These are phyloP conservation scores for Eucalyptus virginea DNA, from an alignment of 345 rosid genomes.

Conservation along the genomic window DNA sequence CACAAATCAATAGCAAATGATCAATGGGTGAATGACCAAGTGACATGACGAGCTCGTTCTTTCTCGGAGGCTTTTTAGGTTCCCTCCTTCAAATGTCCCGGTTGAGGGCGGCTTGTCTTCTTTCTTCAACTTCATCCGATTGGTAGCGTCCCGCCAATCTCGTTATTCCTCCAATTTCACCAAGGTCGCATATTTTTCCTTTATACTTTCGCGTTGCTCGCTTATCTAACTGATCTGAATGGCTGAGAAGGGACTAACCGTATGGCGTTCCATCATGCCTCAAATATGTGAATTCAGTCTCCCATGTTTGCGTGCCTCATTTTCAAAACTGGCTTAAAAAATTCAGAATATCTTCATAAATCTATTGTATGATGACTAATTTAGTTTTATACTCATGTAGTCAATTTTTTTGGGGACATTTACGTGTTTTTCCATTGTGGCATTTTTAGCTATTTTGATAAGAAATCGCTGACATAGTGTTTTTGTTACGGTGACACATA, in stretches of 20 bases:
- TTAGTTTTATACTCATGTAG: background rate
- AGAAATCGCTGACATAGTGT: rapidly evolving
- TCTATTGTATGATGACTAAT: background rate
- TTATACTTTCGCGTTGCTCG: background rate
- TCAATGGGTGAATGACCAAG: too few species aligned
- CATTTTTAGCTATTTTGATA: background rate
- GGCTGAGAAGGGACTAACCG: background rate
- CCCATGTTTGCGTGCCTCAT: background rate
- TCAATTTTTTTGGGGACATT: background rate
- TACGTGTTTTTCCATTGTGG: too few species aligned
- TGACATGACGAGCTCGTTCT: too few species aligned
- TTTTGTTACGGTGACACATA: background rate
- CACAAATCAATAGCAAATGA: too few species aligned
- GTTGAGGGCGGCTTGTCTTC: too few species aligned
- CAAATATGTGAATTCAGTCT: background rate
- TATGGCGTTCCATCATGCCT: background rate
- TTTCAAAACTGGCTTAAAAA: background rate
- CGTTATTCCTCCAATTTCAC: background rate
- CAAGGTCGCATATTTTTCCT: background rate
- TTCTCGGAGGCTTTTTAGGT: too few species aligned
- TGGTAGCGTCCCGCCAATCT: too few species aligned
- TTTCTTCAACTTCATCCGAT: too few species aligned
- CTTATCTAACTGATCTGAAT: background rate
- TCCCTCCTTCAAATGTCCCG: background rate
- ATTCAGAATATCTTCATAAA: background rate